Base-by-base conservation (phyloP, 371 early-diverging fungal species). In the Encephalitozoon hellem region DNA sequence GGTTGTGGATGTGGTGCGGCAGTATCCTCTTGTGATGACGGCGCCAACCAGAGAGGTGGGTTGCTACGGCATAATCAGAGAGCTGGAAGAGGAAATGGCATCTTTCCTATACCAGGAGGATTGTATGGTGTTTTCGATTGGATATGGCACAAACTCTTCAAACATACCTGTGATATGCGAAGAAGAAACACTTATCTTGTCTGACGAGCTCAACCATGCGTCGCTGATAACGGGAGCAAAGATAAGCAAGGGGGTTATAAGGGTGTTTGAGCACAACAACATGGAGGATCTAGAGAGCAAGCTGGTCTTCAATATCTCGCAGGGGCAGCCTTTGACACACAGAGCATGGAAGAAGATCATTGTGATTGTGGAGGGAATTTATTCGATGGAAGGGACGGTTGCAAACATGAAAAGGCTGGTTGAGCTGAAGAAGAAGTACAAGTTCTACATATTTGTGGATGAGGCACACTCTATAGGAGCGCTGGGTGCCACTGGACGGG, bases 391-490 rank as follows among this genome's bases (percentile, higher is more conserved):
- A 83, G 99, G 97, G 34, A 90, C 90, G 59, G 90, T 94, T 83
- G 89, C 90, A 67, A 89, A 90, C 67, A 85, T 97, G 67, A 92
- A 92, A 41, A 91, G 91, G 76, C 88, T 97, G 42, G 85, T 97
- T 42, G 91, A 88, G 64, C 85, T 99, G 69, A 94, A 93, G 82
- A 89, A 89, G 73, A 91, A 92, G 86, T 99, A 94, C 88, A 93
- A 93, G 89, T 97, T 94, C 86, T 94, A 94, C 86, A 86, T 97
- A 67, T 97, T 94, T 86, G 89, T 99, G 1, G 98, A 99, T 84
- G 98, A 99, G 84, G 99, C 99, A 4, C 99, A 99, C 83, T 95
- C 96, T 21, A 93, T 99, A 75, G 97, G 98, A 59, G 96, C 96
- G 6, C 80, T 94, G 77, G 95, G 94, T 52, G 84, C 86, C 85